Conservation (phyloP, 129 eudicot species). For the Artemisia annua region DNA sequence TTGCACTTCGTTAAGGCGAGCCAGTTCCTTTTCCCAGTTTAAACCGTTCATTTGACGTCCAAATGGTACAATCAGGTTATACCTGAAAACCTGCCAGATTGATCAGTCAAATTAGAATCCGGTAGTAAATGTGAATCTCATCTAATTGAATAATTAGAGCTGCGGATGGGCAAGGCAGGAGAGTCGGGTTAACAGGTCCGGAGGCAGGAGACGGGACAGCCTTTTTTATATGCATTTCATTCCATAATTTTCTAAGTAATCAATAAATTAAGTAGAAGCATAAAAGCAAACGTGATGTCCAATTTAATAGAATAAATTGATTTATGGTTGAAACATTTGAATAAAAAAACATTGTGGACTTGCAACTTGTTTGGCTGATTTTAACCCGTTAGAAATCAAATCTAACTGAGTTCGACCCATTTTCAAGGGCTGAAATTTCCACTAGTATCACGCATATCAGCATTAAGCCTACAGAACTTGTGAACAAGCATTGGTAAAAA, state of each 20-base stretch:
- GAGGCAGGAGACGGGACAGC: too few species aligned
- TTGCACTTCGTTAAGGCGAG: constrained; percentile 43
- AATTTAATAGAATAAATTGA: background rate
- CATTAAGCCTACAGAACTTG: too few species aligned
- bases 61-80: constrained; percentile 90
- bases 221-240: too few species aligned
- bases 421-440: too few species aligned
- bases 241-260: too few species aligned
- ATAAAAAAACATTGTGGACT: background rate
- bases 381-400: too few species aligned
- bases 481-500: too few species aligned
- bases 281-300: background rate
- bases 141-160: too few species aligned
- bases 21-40: constrained; percentile 85
- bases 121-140: background rate
- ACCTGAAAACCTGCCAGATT: constrained; percentile 67
- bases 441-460: too few species aligned
- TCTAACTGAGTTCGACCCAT: too few species aligned
- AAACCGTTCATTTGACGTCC: constrained; percentile 89
- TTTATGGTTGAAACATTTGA: background rate
- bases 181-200: background rate
- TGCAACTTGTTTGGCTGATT: background rate
- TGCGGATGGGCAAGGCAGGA: too few species aligned
- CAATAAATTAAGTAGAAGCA: too few species aligned
- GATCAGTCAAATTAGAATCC: background rate